These are phyloP conservation scores for Peronosclerospora sorghi DNA, from an alignment of 352 stramenopile species.

Conservation along the genomic window DNA sequence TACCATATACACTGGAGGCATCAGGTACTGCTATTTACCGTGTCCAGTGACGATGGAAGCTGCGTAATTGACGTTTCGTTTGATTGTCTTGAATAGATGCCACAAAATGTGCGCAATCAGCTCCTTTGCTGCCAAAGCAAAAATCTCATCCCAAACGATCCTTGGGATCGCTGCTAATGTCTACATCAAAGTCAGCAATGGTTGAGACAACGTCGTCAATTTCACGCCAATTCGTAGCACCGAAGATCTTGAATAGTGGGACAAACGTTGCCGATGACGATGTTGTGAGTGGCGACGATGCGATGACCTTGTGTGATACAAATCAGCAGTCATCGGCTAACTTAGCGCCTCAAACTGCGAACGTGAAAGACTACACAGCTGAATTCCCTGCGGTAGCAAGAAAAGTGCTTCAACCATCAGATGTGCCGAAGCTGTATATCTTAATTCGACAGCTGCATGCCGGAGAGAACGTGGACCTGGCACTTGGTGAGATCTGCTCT, in stretches of 20 bases:
- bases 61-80: slow-evolving; percentile 3
- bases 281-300: slow-evolving; percentile 10
- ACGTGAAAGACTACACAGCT: slow-evolving; percentile 14
- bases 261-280: slow-evolving; percentile 7
- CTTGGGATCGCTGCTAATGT: slow-evolving; percentile 42
- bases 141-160: slow-evolving; percentile 29
- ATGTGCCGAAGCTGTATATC: slow-evolving; percentile 44
- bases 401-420: slow-evolving; percentile 31
- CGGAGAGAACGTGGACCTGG: slow-evolving; percentile 27
- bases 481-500: slow-evolving; percentile 37
- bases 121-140: slow-evolving; percentile 1
- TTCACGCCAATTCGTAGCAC: slow-evolving; percentile 39
- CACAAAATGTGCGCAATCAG: not conserved
- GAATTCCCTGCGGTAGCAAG: slow-evolving; percentile 44
- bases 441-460: slow-evolving; percentile 48
- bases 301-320: slow-evolving; percentile 19
- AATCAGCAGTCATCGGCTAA: slow-evolving; percentile 24
- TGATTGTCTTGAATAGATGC: slow-evolving; percentile 7
- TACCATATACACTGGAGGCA: slow-evolving; percentile 1
- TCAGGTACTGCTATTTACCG: slow-evolving; percentile 11
- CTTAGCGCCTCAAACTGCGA: slow-evolving; percentile 1
- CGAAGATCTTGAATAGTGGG: slow-evolving; percentile 7
- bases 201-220: slow-evolving; percentile 60
- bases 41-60: not conserved
- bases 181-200: slow-evolving; percentile 42